These are phyloP conservation scores for Artemisia annua DNA, from an alignment of 129 eudicot genomes.

Conservation along the genomic window DNA sequence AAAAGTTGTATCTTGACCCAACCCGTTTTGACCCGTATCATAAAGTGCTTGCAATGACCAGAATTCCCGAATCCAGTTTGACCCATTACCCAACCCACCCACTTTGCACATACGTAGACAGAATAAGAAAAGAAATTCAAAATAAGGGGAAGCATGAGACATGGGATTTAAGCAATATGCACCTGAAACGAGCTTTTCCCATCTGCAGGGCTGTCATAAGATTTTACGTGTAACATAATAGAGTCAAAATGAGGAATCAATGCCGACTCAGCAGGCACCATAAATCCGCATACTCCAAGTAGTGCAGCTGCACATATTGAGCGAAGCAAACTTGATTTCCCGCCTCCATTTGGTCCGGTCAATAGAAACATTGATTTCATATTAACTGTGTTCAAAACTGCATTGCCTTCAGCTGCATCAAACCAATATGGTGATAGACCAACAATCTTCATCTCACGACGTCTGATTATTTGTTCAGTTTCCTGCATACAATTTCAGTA, in stretches of 20 bases:
- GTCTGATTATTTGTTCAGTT: conserved; percentile 27
- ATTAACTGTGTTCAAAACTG: conserved; percentile 65
- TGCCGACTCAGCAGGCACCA: conserved; percentile 97
- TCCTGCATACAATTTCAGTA: conserved; percentile 42
- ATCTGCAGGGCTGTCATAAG: conserved; percentile 98
- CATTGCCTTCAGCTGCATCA: conserved; percentile 83
- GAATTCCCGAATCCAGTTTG: no score
- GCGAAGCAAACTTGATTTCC: conserved; percentile 92
- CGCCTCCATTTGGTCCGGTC: conserved; percentile 99
- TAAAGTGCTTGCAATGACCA: no score
- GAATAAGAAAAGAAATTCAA: neutral
- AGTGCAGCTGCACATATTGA: conserved; percentile 94
- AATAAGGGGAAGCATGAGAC: neutral
- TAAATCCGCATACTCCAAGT: conserved; percentile 86
- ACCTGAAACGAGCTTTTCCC: conserved; percentile 99
- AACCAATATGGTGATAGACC: conserved; percentile 97
- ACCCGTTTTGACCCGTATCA: neutral
- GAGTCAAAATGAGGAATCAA: conserved; percentile 90
- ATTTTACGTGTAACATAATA: conserved; percentile 88
- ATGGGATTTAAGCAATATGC: neutral
- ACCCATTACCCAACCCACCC: neutral
- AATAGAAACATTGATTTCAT: conserved; percentile 86
- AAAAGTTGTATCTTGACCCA: neutral
- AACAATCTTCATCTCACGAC: conserved; percentile 62
- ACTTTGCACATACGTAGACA: neutral